Evolutionary conservation across 2,329 filamentous ascomycete genomes (phyloP).

Genomic region (Apiospora malaysiana): DNA sequence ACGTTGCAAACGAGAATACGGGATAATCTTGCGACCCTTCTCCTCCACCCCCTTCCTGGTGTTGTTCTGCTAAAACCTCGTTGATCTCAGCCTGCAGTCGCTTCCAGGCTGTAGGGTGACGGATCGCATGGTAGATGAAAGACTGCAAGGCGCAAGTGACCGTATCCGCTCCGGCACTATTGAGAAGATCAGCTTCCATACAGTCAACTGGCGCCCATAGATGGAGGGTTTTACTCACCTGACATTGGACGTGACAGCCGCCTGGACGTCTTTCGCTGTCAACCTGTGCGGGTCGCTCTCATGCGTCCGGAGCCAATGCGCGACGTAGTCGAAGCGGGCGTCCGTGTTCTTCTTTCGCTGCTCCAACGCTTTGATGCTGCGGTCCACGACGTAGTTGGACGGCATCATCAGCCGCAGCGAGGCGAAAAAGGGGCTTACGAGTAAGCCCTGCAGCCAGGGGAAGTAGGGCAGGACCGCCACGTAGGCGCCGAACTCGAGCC

Average conservation of each 20-base stretch:
- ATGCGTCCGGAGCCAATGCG: slow-evolving; percentile 28
- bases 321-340: slow-evolving; percentile 28
- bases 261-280: slow-evolving; percentile 17
- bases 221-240: neutral
- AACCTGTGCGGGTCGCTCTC: slow-evolving; percentile 26
- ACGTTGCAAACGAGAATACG: slow-evolving; percentile 33
- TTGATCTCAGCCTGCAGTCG: slow-evolving; percentile 15
- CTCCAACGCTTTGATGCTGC: slow-evolving; percentile 20
- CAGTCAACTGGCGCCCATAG: no score
- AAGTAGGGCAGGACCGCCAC: slow-evolving; percentile 4
- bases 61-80: slow-evolving; percentile 20
- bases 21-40: neutral
- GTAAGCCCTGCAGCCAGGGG: slow-evolving; percentile 20
- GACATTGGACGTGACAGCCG: slow-evolving; percentile 23
- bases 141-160: slow-evolving; percentile 19
- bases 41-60: slow-evolving; percentile 23
- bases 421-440: slow-evolving; percentile 30
- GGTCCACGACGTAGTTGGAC: slow-evolving; percentile 22
- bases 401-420: slow-evolving; percentile 27
- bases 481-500: slow-evolving; percentile 13
- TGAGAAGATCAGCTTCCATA: neutral
- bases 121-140: slow-evolving; percentile 23
- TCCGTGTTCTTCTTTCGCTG: slow-evolving; percentile 27
- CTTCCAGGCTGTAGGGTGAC: slow-evolving; percentile 24
- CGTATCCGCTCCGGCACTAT: slow-evolving; percentile 13